Evolutionary conservation across 2,329 filamentous ascomycete species (phyloP), one percentile per base, ranked within the genome.

Genomic region (Xylariaceae sp.): DNA sequence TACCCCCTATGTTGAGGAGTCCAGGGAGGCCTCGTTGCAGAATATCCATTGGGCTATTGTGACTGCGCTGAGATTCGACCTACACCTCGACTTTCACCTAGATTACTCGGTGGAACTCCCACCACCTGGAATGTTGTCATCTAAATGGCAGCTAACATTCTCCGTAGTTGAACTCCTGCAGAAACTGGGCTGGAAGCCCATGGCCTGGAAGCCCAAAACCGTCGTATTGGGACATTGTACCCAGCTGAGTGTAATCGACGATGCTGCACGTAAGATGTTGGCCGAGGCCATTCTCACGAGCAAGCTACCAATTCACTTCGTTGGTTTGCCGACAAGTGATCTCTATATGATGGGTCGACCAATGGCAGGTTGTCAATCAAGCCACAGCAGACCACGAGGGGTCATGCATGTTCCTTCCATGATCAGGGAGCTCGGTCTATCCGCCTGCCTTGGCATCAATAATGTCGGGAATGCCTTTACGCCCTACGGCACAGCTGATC

Each of bases 391-490:
- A 5, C 74, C 77, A 1, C 77, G 87, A 60, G 86, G 85, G 1
- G 90, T 87, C 0, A 73, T 90, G 13, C 80, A 83, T 49, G 74
- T 89, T 1, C 78, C 82, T 0, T 74, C 81, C 3, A 76, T 90
- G 73, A 86, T 89, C 61, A 76, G 78, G 45, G 74, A 81, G 18
- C 78, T 84, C 61, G 77, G 77, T 0, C 69, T 90, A 2, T 78
- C 84, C 60, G 84, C 79, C 17, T 84, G 83, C 11, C 78, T 90
- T 4, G 82, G 84, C 1, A 78, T 88, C 44, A 90, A 90, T 67
- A 90, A 90, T 66, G 82, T 90, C 11, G 87, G 87, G 15, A 90
- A 90, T 68, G 86, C 87, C 0, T 90, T 90, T 66, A 90, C 88
- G 5, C 88, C 88, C 0, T 83, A 86, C 67, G 88, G 87, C 0